Percentiles rank a stretch among this genome's conserved stretches.
Evolutionary conservation across 768 basidiomycete species (phyloP).

Genomic region (Exidia glandulosa): DNA sequence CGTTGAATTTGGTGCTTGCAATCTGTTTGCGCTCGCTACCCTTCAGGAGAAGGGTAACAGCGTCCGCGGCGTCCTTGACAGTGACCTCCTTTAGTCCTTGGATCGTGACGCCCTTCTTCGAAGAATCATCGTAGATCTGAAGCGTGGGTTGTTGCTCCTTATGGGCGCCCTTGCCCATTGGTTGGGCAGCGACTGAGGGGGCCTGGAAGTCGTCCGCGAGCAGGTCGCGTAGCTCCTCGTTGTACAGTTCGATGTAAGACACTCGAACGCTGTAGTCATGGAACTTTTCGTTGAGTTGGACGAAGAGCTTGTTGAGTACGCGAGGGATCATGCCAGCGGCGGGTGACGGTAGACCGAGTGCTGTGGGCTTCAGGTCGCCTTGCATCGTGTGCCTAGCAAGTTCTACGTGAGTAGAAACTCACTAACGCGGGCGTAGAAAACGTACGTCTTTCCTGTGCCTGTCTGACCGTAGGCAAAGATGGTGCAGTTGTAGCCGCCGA

Average conservation of each 20-base stretch:
- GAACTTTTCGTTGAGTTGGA: conserved; percentile 65
- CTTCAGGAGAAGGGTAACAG: conserved; percentile 72
- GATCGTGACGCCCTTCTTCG: conserved; percentile 82
- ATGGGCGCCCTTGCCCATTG: conserved; percentile 59
- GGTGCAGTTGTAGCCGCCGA: conserved; percentile 93
- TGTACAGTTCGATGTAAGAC: conserved; percentile 92
- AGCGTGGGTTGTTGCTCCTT: conserved; percentile 41
- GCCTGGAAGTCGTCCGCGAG: conserved; percentile 67
- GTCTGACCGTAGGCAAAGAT: conserved; percentile 98
- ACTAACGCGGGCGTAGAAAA: conserved; percentile 7
- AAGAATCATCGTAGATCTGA: conserved; percentile 88
- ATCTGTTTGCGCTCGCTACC: conserved; percentile 88
- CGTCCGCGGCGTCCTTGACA: conserved; percentile 75
- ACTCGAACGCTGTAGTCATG: conserved; percentile 87
- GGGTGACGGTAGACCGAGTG: conserved; percentile 77
- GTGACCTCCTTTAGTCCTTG: conserved; percentile 88
- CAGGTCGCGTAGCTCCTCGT: conserved; percentile 94
- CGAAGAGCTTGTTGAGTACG: conserved; percentile 82
- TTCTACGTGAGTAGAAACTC: no score
- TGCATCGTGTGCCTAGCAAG: conserved; percentile 94
- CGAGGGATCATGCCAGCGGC: conserved; percentile 96
- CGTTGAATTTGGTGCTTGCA: conserved; percentile 95
- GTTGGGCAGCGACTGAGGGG: conserved; percentile 49
- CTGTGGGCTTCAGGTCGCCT: conserved; percentile 75
- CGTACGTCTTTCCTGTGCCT: conserved; percentile 96